A percentile compares a stretch with the other conserved stretches of the same genome.
Conservation (phyloP, 495 filamentous ascomycete species). For the Cercophora newfieldiana region DNA sequence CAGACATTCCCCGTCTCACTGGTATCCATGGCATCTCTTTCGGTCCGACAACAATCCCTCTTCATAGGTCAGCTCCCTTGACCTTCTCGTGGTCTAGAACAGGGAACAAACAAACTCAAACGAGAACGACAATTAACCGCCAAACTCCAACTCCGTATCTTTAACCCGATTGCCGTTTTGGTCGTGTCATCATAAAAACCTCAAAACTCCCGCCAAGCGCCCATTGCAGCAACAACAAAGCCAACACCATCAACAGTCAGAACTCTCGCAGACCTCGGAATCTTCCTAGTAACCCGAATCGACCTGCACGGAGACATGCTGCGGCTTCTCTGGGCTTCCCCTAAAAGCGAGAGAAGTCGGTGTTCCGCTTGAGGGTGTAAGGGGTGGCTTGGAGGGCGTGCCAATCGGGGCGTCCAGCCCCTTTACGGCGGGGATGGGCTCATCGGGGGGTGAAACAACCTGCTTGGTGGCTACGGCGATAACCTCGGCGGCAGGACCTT, state of each 20-base stretch:
- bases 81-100: neutral
- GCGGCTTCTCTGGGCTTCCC: conserved; percentile 53
- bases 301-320: conserved; percentile 35
- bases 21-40: neutral
- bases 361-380: conserved; percentile 31
- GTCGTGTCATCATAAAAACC: conserved; percentile 9
- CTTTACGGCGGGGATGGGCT: neutral
- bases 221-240: no score
- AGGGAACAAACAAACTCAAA: neutral
- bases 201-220: neutral
- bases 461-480: conserved; percentile 31
- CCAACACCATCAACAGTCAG: neutral
- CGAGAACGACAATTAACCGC: neutral
- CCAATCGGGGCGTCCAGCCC: neutral
- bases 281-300: conserved; percentile 33
- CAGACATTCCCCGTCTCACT: no score
- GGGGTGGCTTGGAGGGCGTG: conserved; percentile 21
- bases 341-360: conserved; percentile 50
- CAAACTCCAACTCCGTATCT: neutral
- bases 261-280: neutral
- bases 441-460: neutral
- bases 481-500: conserved; percentile 29
- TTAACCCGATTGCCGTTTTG: conserved; percentile 2
- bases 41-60: neutral
- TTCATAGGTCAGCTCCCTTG: neutral